Evolutionary conservation across 768 basidiomycete species (phyloP), one percentile per base, ranked within the genome.

Genomic region (Tulasnella sp.): DNA sequence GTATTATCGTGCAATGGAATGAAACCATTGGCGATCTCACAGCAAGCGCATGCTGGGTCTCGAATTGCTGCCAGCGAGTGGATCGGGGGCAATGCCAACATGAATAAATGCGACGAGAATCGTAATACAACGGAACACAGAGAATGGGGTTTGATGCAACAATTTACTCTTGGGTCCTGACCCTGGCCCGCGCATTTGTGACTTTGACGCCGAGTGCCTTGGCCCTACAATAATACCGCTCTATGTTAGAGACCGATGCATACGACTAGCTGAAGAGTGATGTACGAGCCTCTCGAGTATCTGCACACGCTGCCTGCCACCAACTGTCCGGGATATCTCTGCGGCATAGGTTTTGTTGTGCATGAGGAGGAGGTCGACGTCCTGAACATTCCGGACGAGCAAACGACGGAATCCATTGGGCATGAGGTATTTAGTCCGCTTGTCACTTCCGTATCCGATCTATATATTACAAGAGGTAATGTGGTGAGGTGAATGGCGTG

Each of bases 381-480:
- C 93, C 71, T 85, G 81, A 55, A 87, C 80, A 74, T 98, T 98
- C 80, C 80, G 85, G 68, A 99, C 89, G 63, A 94, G 76, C 77
- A 97, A 85, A 73, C 93, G 92, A 78, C 96, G 94, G 71, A 88
- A 80, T 63, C 96, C 96, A 70, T 84, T 92, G 63, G 96, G 96
- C 67, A 97, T 87, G 56, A 96, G 78, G 73, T 97, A 93, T 63
- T 91, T 87, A 66, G 94, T 97, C 85, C 86, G 51, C 4, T 84
- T 83, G 82, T 92, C 92, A 74, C 85, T 87, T 62, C 90, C 90
- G 73, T 91, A 93, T 68, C 87, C 85, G 65, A 86, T 86, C 83
- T 87, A 65, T 11, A 15, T 3, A 17, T n/a, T 55, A 9, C 27
- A 46, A n/a, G 30, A 50, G 8, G 30, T 38, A 30, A 17, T 25